Conservation (phyloP, 768 basidiomycete genomes). For the Mycena olivaceomarginata region DNA sequence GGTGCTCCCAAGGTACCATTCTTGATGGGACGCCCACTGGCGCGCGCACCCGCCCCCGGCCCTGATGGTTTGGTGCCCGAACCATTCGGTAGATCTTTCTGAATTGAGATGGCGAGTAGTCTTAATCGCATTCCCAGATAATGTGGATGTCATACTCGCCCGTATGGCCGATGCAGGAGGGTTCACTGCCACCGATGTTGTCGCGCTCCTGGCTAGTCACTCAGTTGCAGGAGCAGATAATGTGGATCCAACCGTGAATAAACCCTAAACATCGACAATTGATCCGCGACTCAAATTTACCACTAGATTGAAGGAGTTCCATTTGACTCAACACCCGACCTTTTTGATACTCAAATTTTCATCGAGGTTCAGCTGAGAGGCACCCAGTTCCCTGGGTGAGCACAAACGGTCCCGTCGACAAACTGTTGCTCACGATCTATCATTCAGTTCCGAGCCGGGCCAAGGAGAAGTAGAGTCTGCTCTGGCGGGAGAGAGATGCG, state of each 20-base stretch:
- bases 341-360: slow-evolving; percentile 49
- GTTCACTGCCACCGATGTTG: slow-evolving; percentile 48
- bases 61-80: slow-evolving; percentile 43
- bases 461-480: slow-evolving; percentile 17
- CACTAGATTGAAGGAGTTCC: slow-evolving; percentile 37
- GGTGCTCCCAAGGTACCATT: slow-evolving; percentile 55
- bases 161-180: slow-evolving; percentile 50
- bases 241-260: slow-evolving; percentile 48
- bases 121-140: slow-evolving; percentile 12
- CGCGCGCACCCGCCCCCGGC: slow-evolving; percentile 33
- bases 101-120: neutral
- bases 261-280: slow-evolving; percentile 22
- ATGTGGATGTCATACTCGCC: slow-evolving; percentile 35
- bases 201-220: slow-evolving; percentile 49
- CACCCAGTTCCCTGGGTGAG: slow-evolving; percentile 23
- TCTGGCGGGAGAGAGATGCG: no score
- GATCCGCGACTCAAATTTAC: slow-evolving; percentile 25
- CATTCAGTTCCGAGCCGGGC: neutral
- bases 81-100: slow-evolving; percentile 39
- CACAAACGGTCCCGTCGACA: no score
- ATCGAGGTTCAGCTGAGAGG: slow-evolving; percentile 41
- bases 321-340: slow-evolving; percentile 44
- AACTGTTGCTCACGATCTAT: neutral
- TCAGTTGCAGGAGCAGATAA: slow-evolving; percentile 46
- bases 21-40: slow-evolving; percentile 52